These are phyloP conservation scores for Penicillium fuscoglaucum DNA, from an alignment of 2,329 filamentous ascomycete species.

Conservation along the genomic window DNA sequence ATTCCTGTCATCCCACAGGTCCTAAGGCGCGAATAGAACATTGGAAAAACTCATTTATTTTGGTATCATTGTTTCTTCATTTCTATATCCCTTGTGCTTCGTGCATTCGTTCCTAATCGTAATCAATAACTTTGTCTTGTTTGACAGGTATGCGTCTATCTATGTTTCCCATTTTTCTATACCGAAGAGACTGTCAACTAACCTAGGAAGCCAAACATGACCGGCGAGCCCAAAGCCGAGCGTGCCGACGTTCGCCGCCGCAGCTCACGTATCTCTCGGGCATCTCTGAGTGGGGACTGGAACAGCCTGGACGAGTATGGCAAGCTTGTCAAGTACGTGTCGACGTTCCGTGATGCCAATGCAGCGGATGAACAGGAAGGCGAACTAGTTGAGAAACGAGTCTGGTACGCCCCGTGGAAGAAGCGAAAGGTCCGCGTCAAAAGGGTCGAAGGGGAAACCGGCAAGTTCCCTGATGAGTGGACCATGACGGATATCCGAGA, in stretches of 20 bases:
- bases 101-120: not conserved
- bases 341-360: conserved; percentile 61
- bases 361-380: conserved; percentile 44
- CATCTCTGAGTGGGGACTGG: conserved; percentile 36
- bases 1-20: not conserved
- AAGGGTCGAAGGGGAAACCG: conserved; percentile 26
- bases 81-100: not conserved
- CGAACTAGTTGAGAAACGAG: conserved; percentile 50
- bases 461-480: conserved; percentile 63
- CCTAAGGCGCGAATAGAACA: not conserved
- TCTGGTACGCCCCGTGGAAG: conserved; percentile 62
- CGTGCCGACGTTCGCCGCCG: conserved; percentile 28
- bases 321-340: conserved; percentile 66
- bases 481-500: conserved; percentile 66
- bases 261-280: conserved; percentile 39
- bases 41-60: not conserved
- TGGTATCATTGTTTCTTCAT: not conserved
- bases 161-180: not conserved
- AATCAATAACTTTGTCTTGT: not conserved
- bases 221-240: conserved; percentile 19
- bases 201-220: conserved; percentile 20
- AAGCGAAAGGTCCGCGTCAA: conserved; percentile 37
- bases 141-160: not conserved
- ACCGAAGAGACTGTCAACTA: not conserved
- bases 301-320: conserved; percentile 60